These are phyloP conservation scores for Verbascum thapsus DNA, from an alignment of 257 asterid species.

Conservation along the genomic window DNA sequence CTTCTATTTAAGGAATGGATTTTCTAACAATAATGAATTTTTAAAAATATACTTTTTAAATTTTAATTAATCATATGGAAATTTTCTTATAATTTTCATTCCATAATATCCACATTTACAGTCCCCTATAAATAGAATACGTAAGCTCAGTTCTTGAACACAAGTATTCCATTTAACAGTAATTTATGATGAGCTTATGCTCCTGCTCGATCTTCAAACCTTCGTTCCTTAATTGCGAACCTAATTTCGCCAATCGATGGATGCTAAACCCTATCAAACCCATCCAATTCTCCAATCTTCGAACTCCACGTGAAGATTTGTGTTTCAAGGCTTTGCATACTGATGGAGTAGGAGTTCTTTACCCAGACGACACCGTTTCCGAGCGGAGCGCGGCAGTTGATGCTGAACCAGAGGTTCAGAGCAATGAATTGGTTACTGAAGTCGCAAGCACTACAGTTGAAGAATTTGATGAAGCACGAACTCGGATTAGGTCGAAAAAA, in stretches of 20 bases:
- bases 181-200: conserved; percentile 51
- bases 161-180: background rate
- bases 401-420: conserved; percentile 34
- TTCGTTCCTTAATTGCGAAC: conserved; percentile 37
- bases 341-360: conserved; percentile 57
- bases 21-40: no score
- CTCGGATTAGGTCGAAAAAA: conserved; percentile 30
- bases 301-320: conserved; percentile 9
- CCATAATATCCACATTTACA: no score
- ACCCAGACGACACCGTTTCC: conserved; percentile 64
- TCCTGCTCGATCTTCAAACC: conserved; percentile 63
- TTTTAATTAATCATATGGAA: no score
- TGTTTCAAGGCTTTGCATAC: conserved; percentile 41
- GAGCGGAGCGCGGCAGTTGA: conserved; percentile 40
- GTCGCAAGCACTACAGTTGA: conserved; percentile 36
- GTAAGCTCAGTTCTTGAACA: background rate
- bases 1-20: background rate
- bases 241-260: conserved; percentile 39
- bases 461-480: conserved; percentile 33
- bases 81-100: no score
- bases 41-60: no score
- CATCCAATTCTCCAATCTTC: conserved; percentile 33
- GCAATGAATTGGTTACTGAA: conserved; percentile 30
- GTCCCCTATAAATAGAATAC: no score
- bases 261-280: conserved; percentile 44